A percentile compares a stretch with the other conserved stretches of the same genome.
These are phyloP conservation scores for Saccharomyces hybrid DNA, from an alignment of 1,139 yeast species.

Conservation along the genomic window DNA sequence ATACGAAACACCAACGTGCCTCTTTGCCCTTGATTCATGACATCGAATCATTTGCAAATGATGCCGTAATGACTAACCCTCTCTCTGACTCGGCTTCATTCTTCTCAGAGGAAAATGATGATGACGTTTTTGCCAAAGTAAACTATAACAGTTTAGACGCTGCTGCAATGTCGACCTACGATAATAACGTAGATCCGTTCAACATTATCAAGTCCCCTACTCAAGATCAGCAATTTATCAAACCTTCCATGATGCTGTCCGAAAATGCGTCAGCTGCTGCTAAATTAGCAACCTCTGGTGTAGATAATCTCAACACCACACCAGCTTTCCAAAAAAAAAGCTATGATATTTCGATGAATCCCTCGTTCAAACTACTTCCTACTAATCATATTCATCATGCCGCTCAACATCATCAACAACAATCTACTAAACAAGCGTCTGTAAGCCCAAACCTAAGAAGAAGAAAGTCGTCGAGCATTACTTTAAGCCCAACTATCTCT, in stretches of 20 bases:
- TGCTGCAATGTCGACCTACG: constrained; percentile 8
- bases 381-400: not conserved
- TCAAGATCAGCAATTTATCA: constrained; percentile 17
- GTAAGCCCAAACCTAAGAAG: not conserved
- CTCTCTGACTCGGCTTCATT: not conserved
- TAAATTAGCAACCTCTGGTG: constrained; percentile 17
- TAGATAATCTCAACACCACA: constrained; percentile 6
- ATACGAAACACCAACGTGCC: not conserved
- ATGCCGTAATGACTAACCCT: not conserved
- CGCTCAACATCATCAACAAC: constrained; percentile 4
- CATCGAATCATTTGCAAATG: not conserved
- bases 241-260: constrained; percentile 25
- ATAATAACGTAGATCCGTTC: constrained; percentile 1
- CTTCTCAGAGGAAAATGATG: not conserved
- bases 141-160: not conserved
- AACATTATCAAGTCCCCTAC: constrained; percentile 2
- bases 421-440: constrained; percentile 6
- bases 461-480: not conserved
- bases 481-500: not conserved
- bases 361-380: constrained; percentile 9
- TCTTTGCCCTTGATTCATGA: not conserved
- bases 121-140: not conserved
- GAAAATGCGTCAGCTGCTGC: constrained; percentile 19
- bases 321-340: constrained; percentile 6
- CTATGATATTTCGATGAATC: constrained; percentile 9